A percentile compares a stretch with the other conserved stretches of the same genome.
phyloP scores from a whole-genome alignment of 1,284 basidiomycete genomes.

The Cryptococcus neoformans region DNA sequence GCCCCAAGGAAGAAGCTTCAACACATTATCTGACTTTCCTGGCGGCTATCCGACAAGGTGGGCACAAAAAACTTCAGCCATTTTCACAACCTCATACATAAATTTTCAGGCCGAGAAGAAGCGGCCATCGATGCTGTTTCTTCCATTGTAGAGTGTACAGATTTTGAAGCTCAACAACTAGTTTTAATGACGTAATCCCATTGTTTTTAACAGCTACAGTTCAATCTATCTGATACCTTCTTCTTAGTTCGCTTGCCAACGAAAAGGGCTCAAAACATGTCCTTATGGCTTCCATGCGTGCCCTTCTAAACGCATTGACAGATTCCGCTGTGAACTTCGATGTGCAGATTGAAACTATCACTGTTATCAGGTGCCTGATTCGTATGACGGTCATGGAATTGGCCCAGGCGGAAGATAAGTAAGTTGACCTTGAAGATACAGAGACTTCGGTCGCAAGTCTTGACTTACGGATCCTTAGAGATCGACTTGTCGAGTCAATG shows the following conservation, averaged over 20 bases:
- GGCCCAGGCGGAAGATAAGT: background rate
- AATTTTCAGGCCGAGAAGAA: background rate
- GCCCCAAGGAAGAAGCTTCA: constrained; percentile 9
- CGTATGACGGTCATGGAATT: background rate
- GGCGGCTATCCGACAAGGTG: constrained; percentile 6
- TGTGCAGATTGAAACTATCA: constrained; percentile 2
- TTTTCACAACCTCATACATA: background rate
- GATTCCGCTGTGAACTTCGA: background rate
- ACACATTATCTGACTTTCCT: constrained; percentile 22
- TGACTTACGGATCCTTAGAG: background rate
- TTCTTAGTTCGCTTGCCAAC: background rate
- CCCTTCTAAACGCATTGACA: background rate
- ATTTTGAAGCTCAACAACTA: constrained; percentile 16
- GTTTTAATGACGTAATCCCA: constrained; percentile 15
- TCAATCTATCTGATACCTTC: background rate
- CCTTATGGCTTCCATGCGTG: background rate
- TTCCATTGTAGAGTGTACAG: constrained; percentile 13
- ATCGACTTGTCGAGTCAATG: background rate
- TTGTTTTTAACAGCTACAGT: background rate
- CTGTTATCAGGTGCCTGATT: constrained; percentile 1
- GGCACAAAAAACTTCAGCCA: background rate
- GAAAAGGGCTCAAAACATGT: background rate
- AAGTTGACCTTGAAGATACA: background rate
- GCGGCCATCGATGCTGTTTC: constrained; percentile 6
- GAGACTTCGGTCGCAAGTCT: background rate